Evolutionary conservation across 1,284 basidiomycete genomes (phyloP).

Genomic region (Fomitopsis betulina): DNA sequence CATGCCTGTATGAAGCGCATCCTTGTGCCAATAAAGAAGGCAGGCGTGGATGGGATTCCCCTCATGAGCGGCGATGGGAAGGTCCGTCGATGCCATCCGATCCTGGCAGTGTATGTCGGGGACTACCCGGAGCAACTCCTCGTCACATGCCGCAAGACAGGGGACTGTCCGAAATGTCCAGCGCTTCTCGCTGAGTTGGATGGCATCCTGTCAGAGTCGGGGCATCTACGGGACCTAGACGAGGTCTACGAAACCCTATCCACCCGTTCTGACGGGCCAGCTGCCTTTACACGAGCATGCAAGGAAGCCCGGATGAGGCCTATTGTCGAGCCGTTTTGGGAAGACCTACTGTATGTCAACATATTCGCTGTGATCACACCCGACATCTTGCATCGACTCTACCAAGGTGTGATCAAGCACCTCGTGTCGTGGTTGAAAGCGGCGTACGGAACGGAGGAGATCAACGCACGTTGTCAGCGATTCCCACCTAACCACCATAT

Average conservation of each 20-base stretch:
- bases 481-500: slow-evolving; percentile 27
- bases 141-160: slow-evolving; percentile 8
- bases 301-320: slow-evolving; percentile 2
- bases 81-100: not conserved
- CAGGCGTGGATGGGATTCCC: slow-evolving; percentile 1
- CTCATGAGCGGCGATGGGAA: not conserved
- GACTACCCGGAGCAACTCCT: slow-evolving; percentile 24
- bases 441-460: slow-evolving; percentile 23
- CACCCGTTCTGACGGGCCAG: not conserved
- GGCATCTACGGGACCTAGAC: not conserved
- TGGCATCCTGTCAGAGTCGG: too few relatives aligned
- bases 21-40: slow-evolving; percentile 11
- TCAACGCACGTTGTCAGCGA: slow-evolving; percentile 29
- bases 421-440: slow-evolving; percentile 26
- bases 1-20: slow-evolving; percentile 19
- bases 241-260: not conserved
- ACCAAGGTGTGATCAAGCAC: slow-evolving; percentile 29
- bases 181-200: not conserved
- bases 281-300: not conserved
- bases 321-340: slow-evolving; percentile 31
- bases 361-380: slow-evolving; percentile 33
- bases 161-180: slow-evolving; percentile 4
- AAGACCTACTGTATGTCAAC: slow-evolving; percentile 27
- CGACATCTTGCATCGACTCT: slow-evolving; percentile 18
- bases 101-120: slow-evolving; percentile 3